Conservation (phyloP, 1,139 yeast genomes). For the Hyphopichia wangnamkhiaoensis region DNA sequence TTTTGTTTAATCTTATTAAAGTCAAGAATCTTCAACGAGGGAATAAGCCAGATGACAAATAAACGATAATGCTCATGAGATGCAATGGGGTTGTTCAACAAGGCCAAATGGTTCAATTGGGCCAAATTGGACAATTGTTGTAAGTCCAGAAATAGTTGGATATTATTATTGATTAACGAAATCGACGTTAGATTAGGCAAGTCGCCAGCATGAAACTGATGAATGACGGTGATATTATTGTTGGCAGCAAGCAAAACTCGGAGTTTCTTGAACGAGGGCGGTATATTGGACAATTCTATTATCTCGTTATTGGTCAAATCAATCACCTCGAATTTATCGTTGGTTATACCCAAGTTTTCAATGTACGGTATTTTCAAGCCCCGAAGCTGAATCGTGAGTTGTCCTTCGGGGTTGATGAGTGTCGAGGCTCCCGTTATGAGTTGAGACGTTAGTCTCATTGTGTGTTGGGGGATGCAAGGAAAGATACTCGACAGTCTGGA, state of each 20-base stretch:
- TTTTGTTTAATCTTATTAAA: slow-evolving; percentile 56
- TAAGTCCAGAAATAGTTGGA: slow-evolving; percentile 43
- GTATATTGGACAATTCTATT: slow-evolving; percentile 48
- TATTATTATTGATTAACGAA: slow-evolving; percentile 54
- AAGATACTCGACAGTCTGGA: too few species aligned
- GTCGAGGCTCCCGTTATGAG: slow-evolving; percentile 32
- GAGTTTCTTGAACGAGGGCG: slow-evolving; percentile 46
- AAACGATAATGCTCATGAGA: slow-evolving; percentile 56
- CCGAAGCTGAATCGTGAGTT: slow-evolving; percentile 38
- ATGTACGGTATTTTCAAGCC: slow-evolving; percentile 32
- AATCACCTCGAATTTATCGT: slow-evolving; percentile 48
- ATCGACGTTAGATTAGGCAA: slow-evolving; percentile 51
- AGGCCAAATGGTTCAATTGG: slow-evolving; percentile 47
- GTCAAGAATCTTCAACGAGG: slow-evolving; percentile 65
- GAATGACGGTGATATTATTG: slow-evolving; percentile 52
- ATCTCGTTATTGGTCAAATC: slow-evolving; percentile 72
- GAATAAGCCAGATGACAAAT: slow-evolving; percentile 62
- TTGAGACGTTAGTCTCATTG: slow-evolving; percentile 42
- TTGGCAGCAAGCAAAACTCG: slow-evolving; percentile 56
- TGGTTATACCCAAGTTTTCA: slow-evolving; percentile 36
- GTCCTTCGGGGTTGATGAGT: slow-evolving; percentile 38
- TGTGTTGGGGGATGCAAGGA: background rate
- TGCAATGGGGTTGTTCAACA: slow-evolving; percentile 65
- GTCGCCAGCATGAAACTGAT: slow-evolving; percentile 25
- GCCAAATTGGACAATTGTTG: slow-evolving; percentile 34